Base-by-base conservation (phyloP, 31 red algal species). In the Endocladia muricata region DNA sequence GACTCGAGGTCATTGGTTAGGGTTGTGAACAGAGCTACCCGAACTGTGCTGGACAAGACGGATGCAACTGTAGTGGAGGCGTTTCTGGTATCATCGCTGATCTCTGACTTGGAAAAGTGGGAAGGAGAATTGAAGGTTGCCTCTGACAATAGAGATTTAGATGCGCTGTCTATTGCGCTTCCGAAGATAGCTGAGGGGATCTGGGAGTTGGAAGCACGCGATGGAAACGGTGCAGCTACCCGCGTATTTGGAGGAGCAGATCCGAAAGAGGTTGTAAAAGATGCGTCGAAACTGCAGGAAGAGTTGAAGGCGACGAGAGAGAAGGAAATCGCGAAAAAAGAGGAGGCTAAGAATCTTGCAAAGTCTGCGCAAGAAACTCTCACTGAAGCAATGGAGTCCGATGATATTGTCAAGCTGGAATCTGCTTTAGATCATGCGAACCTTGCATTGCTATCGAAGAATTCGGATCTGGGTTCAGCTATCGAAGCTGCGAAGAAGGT, bases 401-500 rank as follows among this genome's bases (percentile, higher is more conserved):
- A 77, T 60, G 76, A 82, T 52, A 71, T 82, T 55, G 37, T 70
- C 15, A 32, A 38, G 3, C 59, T 90, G 39, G 86, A 90, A 57
- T 9, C 6, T 8, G 28, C 70, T 19, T 43, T 82, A 19, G 60
- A 61, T n/a, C 11, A 55, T 29, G 86, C 77, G 0, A 57, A 63
- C 8, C 23, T 39, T 44, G 73, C 61, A n/a, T 64, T 92, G 51
- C 32, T 82, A 5, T 79, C 79, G 61, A 92, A 92, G 41, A 21
- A 92, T 15, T 86, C 89, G 1, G 33, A 61, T 3, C 68, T 88
- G 0, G 68, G 61, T 30, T 29, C 13, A 21, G 75, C 77, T 2
- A 75, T 88, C 41, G 86, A 95, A 55, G 23, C 49, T 25, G 81
- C 66, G 37, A 95, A 88, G 58, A 95, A 95, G 49, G 63, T 86